Evolutionary conservation across 2,329 filamentous ascomycete species (phyloP).

Genomic region (Penicillium sp.): DNA sequence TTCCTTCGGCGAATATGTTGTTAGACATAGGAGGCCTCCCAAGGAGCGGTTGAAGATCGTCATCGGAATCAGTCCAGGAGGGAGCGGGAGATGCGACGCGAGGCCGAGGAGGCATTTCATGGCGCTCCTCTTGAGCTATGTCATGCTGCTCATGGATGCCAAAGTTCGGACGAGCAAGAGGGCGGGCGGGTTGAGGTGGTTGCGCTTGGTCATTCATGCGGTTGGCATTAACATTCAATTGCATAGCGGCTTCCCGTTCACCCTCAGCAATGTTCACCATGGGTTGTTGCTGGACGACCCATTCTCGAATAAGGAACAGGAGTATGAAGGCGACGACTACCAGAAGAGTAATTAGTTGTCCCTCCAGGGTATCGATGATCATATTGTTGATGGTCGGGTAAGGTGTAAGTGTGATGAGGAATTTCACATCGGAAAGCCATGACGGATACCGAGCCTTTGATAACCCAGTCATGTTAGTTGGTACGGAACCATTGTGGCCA

Average conservation of each 20-base stretch:
- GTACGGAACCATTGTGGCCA: constrained; percentile 26
- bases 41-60: constrained; percentile 8
- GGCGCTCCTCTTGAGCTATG: constrained; percentile 1
- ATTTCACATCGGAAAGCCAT: constrained; percentile 60
- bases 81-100: constrained; percentile 16
- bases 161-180: neutral
- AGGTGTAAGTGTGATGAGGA: constrained; percentile 60
- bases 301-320: constrained; percentile 95
- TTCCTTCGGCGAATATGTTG: neutral
- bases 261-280: constrained; percentile 75
- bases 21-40: neutral
- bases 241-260: constrained; percentile 53
- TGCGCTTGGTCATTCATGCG: constrained; percentile 25
- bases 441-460: constrained; percentile 44
- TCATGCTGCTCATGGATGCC: constrained; percentile 1
- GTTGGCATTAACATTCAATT: constrained; percentile 42
- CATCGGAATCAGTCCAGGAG: constrained; percentile 20
- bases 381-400: constrained; percentile 73
- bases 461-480: constrained; percentile 28
- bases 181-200: constrained; percentile 8
- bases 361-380: constrained; percentile 82
- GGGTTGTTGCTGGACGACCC: constrained; percentile 97
- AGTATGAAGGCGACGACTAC: constrained; percentile 94
- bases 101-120: constrained; percentile 4
- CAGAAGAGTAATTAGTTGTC: constrained; percentile 87